Evolutionary conservation across 352 stramenopile species (phyloP).

Genomic region (Thalassiosira mediterranea): DNA sequence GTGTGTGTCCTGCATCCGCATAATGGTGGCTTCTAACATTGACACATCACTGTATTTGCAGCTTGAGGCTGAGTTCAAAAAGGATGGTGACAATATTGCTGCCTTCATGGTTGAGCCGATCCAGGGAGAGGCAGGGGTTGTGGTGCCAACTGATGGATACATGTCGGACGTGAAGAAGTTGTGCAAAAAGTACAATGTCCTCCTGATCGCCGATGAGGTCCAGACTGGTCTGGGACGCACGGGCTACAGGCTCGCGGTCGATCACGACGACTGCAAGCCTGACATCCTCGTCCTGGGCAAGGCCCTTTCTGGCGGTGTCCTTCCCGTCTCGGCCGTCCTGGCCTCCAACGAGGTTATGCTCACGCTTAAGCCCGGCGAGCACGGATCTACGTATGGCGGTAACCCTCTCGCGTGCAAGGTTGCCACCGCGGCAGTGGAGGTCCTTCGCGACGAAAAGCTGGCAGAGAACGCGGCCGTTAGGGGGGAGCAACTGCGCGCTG

Average conservation of each 20-base stretch:
- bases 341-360: constrained; percentile 97
- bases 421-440: constrained; percentile 94
- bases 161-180: constrained; percentile 88
- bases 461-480: constrained; percentile 92
- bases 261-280: constrained; percentile 96
- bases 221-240: constrained; percentile 96
- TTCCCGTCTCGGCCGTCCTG: constrained; percentile 97
- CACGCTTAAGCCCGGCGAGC: constrained; percentile 95
- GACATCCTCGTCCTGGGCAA: constrained; percentile 97
- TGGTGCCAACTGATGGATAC: constrained; percentile 97
- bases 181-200: constrained; percentile 97
- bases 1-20: too few species aligned
- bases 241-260: constrained; percentile 94
- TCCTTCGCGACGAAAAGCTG: constrained; percentile 96
- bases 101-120: constrained; percentile 99
- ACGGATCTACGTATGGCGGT: constrained; percentile 96
- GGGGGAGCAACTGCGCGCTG: constrained; percentile 91
- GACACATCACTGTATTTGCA: too few species aligned
- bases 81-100: constrained; percentile 88
- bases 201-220: constrained; percentile 99
- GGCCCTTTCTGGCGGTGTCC: constrained; percentile 95
- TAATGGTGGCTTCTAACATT: too few species aligned
- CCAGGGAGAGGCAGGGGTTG: constrained; percentile 97
- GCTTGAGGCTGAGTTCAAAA: constrained; percentile 81
- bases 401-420: constrained; percentile 97